Conservation (phyloP, 2,329 filamentous ascomycete species). For the Sphaerulina vaccinii region DNA sequence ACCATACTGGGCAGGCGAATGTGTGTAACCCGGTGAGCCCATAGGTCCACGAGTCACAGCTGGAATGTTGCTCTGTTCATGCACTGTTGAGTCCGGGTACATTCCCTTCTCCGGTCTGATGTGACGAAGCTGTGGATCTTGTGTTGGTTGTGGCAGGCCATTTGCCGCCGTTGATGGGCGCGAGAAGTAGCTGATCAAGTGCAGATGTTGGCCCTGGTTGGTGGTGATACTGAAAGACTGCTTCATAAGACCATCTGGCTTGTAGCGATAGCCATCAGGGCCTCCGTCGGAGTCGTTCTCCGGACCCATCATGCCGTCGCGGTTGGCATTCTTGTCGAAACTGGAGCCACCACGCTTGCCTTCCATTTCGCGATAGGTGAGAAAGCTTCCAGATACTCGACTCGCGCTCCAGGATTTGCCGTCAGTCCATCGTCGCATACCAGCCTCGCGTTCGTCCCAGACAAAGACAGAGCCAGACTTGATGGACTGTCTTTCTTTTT, state of each 20-base stretch:
- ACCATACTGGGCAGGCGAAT: slow-evolving; percentile 45
- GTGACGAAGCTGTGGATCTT: slow-evolving; percentile 73
- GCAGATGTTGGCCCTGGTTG: slow-evolving; percentile 82
- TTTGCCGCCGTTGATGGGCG: slow-evolving; percentile 70
- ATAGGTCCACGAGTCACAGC: slow-evolving; percentile 75
- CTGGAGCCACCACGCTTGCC: slow-evolving; percentile 81
- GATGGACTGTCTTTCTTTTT: slow-evolving; percentile 96
- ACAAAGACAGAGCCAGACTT: slow-evolving; percentile 96
- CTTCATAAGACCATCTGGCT: slow-evolving; percentile 97
- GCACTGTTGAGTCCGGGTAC: slow-evolving; percentile 94
- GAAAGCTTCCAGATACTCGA: slow-evolving; percentile 92
- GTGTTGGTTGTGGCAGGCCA: slow-evolving; percentile 76
- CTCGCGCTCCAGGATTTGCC: slow-evolving; percentile 99
- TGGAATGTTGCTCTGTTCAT: slow-evolving; percentile 77
- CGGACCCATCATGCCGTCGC: slow-evolving; percentile 75
- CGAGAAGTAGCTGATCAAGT: slow-evolving; percentile 96
- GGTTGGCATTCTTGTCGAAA: slow-evolving; percentile 58
- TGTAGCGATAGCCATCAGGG: slow-evolving; percentile 89
- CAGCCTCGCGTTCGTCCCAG: slow-evolving; percentile 98
- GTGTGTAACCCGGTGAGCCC: slow-evolving; percentile 56
- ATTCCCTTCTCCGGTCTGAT: slow-evolving; percentile 89
- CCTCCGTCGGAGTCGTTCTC: slow-evolving; percentile 76
- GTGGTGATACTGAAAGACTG: slow-evolving; percentile 99
- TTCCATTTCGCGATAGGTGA: slow-evolving; percentile 98
- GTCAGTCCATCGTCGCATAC: slow-evolving; percentile 98